These are phyloP conservation scores for Camellia sinensis DNA, from an alignment of 148 eudicot species.

Conservation along the genomic window DNA sequence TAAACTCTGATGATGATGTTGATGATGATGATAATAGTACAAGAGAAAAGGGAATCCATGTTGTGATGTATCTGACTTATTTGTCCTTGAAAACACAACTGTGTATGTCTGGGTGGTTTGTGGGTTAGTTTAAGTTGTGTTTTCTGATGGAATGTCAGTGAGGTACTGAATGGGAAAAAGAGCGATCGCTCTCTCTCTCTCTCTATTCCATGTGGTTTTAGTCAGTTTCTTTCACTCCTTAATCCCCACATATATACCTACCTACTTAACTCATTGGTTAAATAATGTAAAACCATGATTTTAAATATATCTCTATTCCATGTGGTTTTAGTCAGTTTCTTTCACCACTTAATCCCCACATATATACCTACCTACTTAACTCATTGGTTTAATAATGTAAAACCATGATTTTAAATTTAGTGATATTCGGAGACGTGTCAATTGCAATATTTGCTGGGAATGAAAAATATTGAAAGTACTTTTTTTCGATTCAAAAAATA, in stretches of 20 bases:
- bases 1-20: conserved; percentile 5
- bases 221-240: conserved; percentile 6
- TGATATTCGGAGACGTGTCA: no score
- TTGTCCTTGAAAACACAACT: conserved; percentile 20
- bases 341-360: not conserved
- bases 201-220: conserved; percentile 21
- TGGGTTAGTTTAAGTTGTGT: conserved; percentile 11
- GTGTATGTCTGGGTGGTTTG: not conserved
- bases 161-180: conserved; percentile 26
- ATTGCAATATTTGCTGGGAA: no score
- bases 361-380: no score
- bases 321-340: conserved; percentile 22
- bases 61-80: conserved; percentile 51
- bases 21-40: conserved; percentile 32
- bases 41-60: conserved; percentile 64
- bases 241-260: no score
- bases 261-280: no score
- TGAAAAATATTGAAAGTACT: no score
- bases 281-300: no score
- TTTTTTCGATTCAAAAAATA: no score
- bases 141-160: conserved; percentile 40
- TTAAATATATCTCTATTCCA: not conserved
- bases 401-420: no score
- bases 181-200: not conserved
- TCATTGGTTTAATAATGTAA: no score